Percentiles rank a stretch among this genome's conserved stretches.
phyloP scores from a whole-genome alignment of 495 filamentous ascomycete genomes.

The Xylaria scruposa region DNA sequence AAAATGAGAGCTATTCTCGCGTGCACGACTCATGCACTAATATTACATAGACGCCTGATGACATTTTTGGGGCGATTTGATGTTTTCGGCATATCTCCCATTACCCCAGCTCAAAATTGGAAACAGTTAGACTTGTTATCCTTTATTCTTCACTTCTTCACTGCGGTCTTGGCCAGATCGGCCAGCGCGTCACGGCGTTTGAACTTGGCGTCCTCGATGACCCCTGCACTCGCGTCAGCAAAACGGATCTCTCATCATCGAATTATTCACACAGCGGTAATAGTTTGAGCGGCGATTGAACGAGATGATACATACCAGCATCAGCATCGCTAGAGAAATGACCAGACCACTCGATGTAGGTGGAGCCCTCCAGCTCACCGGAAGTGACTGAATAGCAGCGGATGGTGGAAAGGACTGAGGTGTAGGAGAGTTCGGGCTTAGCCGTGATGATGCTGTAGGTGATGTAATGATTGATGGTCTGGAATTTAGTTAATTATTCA shows the following conservation, averaged over 20 bases:
- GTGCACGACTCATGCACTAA: neutral
- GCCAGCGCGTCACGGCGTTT: slow-evolving; percentile 72
- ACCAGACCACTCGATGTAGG: slow-evolving; percentile 68
- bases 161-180: slow-evolving; percentile 63
- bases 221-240: slow-evolving; percentile 50
- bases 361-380: slow-evolving; percentile 63
- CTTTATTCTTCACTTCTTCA: slow-evolving; percentile 47
- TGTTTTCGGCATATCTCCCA: neutral
- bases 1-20: neutral
- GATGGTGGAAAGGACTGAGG: slow-evolving; percentile 66
- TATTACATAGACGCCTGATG: neutral
- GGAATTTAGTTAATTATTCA: neutral
- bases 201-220: slow-evolving; percentile 74
- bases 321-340: slow-evolving; percentile 73
- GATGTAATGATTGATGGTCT: slow-evolving; percentile 74
- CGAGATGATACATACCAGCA: slow-evolving; percentile 56
- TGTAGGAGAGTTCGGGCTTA: slow-evolving; percentile 63
- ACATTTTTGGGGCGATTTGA: neutral
- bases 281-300: neutral
- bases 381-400: slow-evolving; percentile 65
- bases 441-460: slow-evolving; percentile 71
- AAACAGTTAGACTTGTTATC: neutral
- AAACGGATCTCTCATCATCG: slow-evolving; percentile 21
- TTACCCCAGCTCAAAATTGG: neutral
- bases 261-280: neutral